A percentile compares a stretch with the other conserved stretches of the same genome.
phyloP scores from a whole-genome alignment of 2,329 filamentous ascomycete genomes.

The Trichoderma citrinoviride region DNA sequence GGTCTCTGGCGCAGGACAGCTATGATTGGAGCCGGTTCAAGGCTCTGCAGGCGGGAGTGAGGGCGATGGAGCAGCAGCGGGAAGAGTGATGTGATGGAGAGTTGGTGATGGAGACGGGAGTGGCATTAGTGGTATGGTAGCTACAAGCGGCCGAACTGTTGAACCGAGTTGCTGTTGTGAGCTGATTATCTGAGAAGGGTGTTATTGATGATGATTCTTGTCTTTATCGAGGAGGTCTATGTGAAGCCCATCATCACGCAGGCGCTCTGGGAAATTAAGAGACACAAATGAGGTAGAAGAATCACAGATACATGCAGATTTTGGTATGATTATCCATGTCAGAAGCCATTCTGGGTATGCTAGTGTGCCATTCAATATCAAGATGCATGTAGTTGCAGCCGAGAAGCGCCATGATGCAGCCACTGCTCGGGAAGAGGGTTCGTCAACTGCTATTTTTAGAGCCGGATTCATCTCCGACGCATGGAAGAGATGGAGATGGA shows the following conservation, averaged over 20 bases:
- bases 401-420: constrained; percentile 2
- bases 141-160: neutral
- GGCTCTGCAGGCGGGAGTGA: constrained; percentile 37
- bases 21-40: constrained; percentile 43
- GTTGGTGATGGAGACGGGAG: neutral
- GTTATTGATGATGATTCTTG: neutral
- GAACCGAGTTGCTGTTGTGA: neutral
- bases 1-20: constrained; percentile 52
- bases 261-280: neutral
- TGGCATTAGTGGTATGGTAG: neutral
- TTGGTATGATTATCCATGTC: no score
- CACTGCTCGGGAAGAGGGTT: neutral
- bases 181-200: neutral
- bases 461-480: neutral
- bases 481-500: neutral
- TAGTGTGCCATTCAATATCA: neutral
- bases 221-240: neutral
- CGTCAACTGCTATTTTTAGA: constrained; percentile 2
- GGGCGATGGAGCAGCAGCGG: neutral
- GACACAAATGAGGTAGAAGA: neutral
- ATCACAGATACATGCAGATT: no score
- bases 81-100: neutral
- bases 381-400: neutral
- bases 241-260: neutral
- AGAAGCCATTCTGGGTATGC: neutral